Evolutionary conservation across 352 stramenopile genomes (phyloP).

Genomic region (Stephanocyclus meneghinianus): DNA sequence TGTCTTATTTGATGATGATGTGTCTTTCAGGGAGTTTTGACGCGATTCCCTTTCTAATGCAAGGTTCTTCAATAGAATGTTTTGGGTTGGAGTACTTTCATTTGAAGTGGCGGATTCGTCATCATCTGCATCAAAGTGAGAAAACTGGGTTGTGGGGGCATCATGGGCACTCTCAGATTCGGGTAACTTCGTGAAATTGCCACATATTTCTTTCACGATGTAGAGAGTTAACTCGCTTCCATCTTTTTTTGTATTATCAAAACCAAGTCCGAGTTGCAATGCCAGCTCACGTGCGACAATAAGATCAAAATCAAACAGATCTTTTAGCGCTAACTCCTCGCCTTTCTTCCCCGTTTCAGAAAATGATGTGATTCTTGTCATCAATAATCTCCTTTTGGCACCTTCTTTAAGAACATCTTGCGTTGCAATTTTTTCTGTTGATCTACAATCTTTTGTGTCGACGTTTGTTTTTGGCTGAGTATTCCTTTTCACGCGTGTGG

Average conservation of each 20-base stretch:
- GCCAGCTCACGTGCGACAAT: conserved; percentile 64
- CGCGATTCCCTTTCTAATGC: conserved; percentile 63
- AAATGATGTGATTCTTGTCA: conserved; percentile 65
- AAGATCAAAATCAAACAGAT: conserved; percentile 42
- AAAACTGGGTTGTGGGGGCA: conserved; percentile 46
- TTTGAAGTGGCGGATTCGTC: conserved; percentile 23
- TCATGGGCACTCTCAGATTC: conserved; percentile 1
- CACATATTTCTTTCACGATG: neutral
- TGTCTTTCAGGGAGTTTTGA: conserved; percentile 23
- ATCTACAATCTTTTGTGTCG: neutral
- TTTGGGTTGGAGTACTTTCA: neutral
- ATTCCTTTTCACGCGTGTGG: conserved; percentile 4
- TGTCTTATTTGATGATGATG: conserved; percentile 10
- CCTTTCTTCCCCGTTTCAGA: conserved; percentile 45
- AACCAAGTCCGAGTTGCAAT: conserved; percentile 59
- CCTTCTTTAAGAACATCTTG: conserved; percentile 69
- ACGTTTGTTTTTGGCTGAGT: neutral
- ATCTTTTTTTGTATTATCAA: conserved; percentile 39
- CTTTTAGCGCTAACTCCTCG: conserved; percentile 50
- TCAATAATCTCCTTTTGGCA: conserved; percentile 44
- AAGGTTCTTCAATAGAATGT: conserved; percentile 58
- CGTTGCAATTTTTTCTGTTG: conserved; percentile 1
- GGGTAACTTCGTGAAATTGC: neutral
- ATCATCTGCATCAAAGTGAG: conserved; percentile 45
- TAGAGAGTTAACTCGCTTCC: conserved; percentile 2